Conservation (phyloP, 192 early-diverging fungal genomes). For the Coemansia sp. region DNA sequence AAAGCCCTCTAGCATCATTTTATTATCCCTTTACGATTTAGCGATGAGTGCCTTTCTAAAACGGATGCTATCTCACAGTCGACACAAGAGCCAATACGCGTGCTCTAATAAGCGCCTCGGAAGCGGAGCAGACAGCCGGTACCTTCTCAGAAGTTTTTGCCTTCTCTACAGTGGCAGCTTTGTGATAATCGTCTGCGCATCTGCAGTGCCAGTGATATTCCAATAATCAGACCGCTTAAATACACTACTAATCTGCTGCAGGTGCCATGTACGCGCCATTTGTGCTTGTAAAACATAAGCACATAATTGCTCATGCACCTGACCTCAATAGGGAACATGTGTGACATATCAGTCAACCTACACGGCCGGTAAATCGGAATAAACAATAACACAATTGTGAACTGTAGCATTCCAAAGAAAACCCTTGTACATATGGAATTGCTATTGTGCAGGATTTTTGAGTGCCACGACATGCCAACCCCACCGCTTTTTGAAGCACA, state of each 20-base stretch:
- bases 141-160: not conserved
- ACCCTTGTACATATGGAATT: not conserved
- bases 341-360: not conserved
- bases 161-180: not conserved
- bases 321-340: not conserved
- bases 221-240: not conserved
- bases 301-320: not conserved
- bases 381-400: not conserved
- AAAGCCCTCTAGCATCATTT: not conserved
- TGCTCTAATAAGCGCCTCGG: not conserved
- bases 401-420: not conserved
- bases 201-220: not conserved
- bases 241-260: not conserved
- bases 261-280: not conserved
- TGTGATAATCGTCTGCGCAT: not conserved
- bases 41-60: not conserved
- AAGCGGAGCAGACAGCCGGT: not conserved
- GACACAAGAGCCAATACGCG: not conserved
- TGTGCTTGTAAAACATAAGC: not conserved
- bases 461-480: not conserved
- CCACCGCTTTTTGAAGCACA: not conserved
- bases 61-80: not conserved
- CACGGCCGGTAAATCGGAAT: not conserved
- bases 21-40: not conserved
- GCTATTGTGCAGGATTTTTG: not conserved